Evolutionary conservation across 495 filamentous ascomycete genomes (phyloP), one percentile per base, ranked within the genome.

Genomic region (Neurospora africana): DNA sequence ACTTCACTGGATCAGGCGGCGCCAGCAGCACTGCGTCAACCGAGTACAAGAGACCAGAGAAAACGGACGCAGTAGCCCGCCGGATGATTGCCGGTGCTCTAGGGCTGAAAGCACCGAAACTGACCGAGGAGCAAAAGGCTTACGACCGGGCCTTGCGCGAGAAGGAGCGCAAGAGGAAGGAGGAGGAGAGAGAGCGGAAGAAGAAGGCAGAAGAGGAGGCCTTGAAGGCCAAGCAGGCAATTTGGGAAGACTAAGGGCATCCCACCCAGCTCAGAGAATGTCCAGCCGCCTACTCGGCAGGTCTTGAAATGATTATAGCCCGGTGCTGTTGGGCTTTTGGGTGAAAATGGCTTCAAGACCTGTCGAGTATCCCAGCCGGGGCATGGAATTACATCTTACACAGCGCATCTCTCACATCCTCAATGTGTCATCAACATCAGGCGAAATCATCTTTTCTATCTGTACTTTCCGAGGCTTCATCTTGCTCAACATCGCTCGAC

Each of bases 61-160:
- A 95, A 82, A 94, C 94, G 72, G 95, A 94, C 73, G 93, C 94
- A 3, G 93, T 95, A 58, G 95, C 95, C 35, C 87, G 91, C 71
- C 86, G 95, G 74, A 85, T 99, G 89, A 98, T 99, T 78, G 93
- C 94, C 0, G 92, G 89, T 30, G 95, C 91, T 7, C 83, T 99
- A 76, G 95, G 95, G 5, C 88, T 98, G 47, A 87, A 88, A 72
- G 88, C 92, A 40, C 92, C 92, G 37, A 91, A 88, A 84, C 86
- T 87, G 78, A 98, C 92, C 13, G 93, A 97, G 77, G 95, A 98
- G 82, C 90, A 97, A 85, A 84, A 85, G 72, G 91, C 91, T 74
- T 99, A 97, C 79, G 95, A 99, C 77, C 85, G 86, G 69, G 90
- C 92, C 13, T 82, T 94, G 68, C 90, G 91, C 78, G 92, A 96